A percentile compares a stretch with the other conserved stretches of the same genome.
Conservation (phyloP, 306 rosid species). For the Trichosanthes cucumerina region DNA sequence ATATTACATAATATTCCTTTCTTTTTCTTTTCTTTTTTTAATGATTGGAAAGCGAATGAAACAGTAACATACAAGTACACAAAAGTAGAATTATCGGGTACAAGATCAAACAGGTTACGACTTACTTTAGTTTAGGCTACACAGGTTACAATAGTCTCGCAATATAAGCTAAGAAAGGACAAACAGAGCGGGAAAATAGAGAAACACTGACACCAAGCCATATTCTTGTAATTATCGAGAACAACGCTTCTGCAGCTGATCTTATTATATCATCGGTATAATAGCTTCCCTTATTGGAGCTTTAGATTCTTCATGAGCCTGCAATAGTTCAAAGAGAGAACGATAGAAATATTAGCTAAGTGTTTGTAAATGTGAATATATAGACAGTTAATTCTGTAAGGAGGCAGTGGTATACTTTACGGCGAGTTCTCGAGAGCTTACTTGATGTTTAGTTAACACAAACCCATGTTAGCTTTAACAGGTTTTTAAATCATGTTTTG, state of each 20-base stretch:
- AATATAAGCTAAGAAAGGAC: background rate
- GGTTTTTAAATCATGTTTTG: background rate
- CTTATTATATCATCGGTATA: background rate
- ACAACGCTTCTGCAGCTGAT: background rate
- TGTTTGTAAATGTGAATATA: slow-evolving; percentile 1
- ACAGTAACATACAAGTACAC: background rate
- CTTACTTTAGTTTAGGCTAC: background rate
- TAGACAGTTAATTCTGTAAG: background rate
- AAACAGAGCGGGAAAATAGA: background rate
- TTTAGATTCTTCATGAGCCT: slow-evolving; percentile 18
- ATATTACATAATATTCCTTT: background rate
- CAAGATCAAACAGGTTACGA: background rate
- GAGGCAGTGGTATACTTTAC: background rate
- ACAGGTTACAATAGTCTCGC: background rate
- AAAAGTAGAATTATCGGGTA: background rate
- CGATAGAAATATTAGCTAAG: background rate
- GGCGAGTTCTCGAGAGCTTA: background rate
- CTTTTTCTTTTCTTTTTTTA: background rate
- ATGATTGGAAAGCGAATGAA: background rate
- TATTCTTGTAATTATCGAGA: background rate
- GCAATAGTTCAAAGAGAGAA: background rate
- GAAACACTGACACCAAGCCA: background rate
- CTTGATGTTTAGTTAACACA: background rate
- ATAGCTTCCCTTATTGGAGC: slow-evolving; percentile 10
- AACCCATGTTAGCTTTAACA: background rate